These are phyloP conservation scores for Bothriochloa decipiens DNA, from an alignment of 176 grass and related monocot species.

Conservation along the genomic window DNA sequence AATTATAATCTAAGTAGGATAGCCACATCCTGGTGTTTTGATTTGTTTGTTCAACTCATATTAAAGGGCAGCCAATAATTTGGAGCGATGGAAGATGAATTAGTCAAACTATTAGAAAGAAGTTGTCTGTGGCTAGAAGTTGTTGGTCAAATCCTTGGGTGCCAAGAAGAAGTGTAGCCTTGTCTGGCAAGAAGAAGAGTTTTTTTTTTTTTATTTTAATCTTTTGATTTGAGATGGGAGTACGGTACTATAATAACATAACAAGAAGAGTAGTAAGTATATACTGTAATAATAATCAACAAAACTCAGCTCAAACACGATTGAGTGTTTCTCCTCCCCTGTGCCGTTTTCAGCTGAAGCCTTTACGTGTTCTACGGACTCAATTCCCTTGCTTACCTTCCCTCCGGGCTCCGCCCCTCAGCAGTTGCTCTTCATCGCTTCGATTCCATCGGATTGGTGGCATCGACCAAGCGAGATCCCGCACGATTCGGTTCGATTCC, in stretches of 20 bases:
- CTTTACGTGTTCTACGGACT: neutral
- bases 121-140: neutral
- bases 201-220: too few relatives aligned
- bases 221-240: too few relatives aligned
- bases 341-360: neutral
- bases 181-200: neutral
- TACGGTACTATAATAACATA: too few relatives aligned
- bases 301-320: neutral
- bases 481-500: neutral
- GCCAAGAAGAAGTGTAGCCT: neutral
- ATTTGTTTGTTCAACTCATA: neutral
- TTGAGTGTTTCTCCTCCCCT: neutral
- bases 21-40: too few relatives aligned
- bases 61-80: neutral
- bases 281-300: too few relatives aligned
- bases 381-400: too few relatives aligned
- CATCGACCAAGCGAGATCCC: neutral
- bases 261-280: too few relatives aligned
- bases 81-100: neutral
- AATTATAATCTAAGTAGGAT: neutral
- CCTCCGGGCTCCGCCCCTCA: neutral
- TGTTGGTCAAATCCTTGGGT: conserved; percentile 2
- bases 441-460: neutral
- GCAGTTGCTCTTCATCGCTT: neutral
- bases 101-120: neutral